Conservation (phyloP, 768 basidiomycete genomes). For the Naganishia onofrii region DNA sequence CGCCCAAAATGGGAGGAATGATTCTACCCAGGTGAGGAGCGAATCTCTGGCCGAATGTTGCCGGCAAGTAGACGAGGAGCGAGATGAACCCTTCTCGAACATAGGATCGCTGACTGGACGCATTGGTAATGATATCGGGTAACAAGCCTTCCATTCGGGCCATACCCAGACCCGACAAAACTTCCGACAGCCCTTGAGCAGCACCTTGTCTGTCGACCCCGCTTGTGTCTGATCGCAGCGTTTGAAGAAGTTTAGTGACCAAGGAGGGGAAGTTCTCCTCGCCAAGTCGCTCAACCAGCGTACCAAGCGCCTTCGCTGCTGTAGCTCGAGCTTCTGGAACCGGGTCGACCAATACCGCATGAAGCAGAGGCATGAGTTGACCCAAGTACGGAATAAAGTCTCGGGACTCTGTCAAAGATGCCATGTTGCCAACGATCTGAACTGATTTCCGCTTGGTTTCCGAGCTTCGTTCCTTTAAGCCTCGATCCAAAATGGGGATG, state of each 20-base stretch:
- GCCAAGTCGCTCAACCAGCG: slow-evolving; percentile 92
- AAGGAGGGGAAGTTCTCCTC: slow-evolving; percentile 93
- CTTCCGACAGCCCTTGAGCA: slow-evolving; percentile 93
- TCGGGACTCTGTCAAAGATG: slow-evolving; percentile 52
- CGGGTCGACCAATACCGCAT: slow-evolving; percentile 88
- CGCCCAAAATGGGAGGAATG: slow-evolving; percentile 83
- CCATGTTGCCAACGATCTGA: slow-evolving; percentile 93
- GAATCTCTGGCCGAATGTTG: slow-evolving; percentile 94
- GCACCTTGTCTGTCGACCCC: slow-evolving; percentile 97
- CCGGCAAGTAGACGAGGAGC: slow-evolving; percentile 86
- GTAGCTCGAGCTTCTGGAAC: slow-evolving; percentile 97
- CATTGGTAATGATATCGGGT: slow-evolving; percentile 88
- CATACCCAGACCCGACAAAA: slow-evolving; percentile 94
- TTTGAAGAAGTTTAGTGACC: slow-evolving; percentile 80
- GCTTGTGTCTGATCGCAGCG: slow-evolving; percentile 85
- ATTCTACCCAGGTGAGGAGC: slow-evolving; percentile 93
- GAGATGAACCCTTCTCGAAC: slow-evolving; percentile 99
- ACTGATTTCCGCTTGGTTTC: slow-evolving; percentile 94
- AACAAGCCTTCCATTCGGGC: slow-evolving; percentile 86
- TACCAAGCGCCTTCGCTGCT: slow-evolving; percentile 92
- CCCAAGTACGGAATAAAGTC: slow-evolving; percentile 95
- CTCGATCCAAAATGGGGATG: slow-evolving; percentile 90
- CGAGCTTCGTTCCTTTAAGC: slow-evolving; percentile 83
- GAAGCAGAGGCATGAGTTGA: slow-evolving; percentile 82
- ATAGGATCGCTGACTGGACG: slow-evolving; percentile 81